These are phyloP conservation scores for Fistulifera solaris DNA, from an alignment of 108 stramenopile genomes.

Conservation along the genomic window DNA sequence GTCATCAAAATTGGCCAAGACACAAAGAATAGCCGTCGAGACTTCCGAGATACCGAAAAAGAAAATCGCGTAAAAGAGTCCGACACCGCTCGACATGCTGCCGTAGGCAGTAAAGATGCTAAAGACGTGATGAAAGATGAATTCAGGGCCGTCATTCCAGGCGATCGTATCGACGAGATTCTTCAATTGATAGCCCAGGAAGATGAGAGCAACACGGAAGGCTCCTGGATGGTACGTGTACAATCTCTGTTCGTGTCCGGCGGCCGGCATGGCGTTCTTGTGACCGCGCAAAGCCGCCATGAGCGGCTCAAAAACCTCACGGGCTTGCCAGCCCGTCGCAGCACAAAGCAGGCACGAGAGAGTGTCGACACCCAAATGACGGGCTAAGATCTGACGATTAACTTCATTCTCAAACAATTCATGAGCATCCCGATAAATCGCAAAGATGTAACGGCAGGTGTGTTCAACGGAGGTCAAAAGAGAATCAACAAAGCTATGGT, in stretches of 20 bases:
- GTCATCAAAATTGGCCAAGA: constrained; percentile 82
- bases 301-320: constrained; percentile 25
- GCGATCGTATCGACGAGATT: constrained; percentile 70
- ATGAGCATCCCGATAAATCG: constrained; percentile 11
- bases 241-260: constrained; percentile 38
- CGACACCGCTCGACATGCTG: constrained; percentile 47
- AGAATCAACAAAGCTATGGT: too few relatives aligned
- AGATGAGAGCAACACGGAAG: constrained; percentile 40
- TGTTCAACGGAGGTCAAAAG: too few relatives aligned
- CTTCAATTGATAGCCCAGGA: constrained; percentile 76
- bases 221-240: constrained; percentile 54
- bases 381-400: constrained; percentile 67
- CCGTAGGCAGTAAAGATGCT: constrained; percentile 63
- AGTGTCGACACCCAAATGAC: constrained; percentile 70
- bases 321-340: constrained; percentile 34
- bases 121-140: constrained; percentile 68
- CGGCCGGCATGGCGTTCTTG: constrained; percentile 18
- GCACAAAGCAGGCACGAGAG: constrained; percentile 36
- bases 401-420: constrained; percentile 36
- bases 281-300: constrained; percentile 5
- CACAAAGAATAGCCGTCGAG: constrained; percentile 58
- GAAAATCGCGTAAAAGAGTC: constrained; percentile 64
- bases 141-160: constrained; percentile 79
- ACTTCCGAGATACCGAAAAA: constrained; percentile 78
- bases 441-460: too few relatives aligned